Evolutionary conservation across 192 early-diverging fungal genomes (phyloP).

Genomic region (Podila clonocystis): DNA sequence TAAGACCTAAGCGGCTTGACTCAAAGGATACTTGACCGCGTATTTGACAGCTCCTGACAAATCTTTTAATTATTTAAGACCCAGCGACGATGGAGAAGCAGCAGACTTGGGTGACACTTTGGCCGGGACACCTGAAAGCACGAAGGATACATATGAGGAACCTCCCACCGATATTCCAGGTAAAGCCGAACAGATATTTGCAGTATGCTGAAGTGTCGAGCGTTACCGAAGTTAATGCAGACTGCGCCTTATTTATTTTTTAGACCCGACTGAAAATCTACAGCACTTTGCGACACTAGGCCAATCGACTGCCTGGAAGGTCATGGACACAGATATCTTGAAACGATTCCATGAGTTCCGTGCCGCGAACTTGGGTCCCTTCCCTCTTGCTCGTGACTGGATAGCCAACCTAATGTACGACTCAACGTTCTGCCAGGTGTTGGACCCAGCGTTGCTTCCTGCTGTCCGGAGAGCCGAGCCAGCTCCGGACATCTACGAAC

Average conservation of each 20-base stretch:
- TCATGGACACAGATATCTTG: neutral
- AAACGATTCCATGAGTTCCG: slow-evolving; percentile 8
- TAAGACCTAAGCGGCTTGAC: neutral
- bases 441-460: neutral
- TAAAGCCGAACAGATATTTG: neutral
- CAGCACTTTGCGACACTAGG: neutral
- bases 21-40: neutral
- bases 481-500: slow-evolving; percentile 17
- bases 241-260: neutral
- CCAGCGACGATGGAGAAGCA: neutral
- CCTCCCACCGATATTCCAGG: neutral
- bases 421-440: neutral
- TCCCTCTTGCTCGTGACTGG: slow-evolving; percentile 7
- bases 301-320: neutral
- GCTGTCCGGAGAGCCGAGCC: neutral
- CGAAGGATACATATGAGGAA: neutral
- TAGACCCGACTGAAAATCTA: neutral
- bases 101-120: neutral
- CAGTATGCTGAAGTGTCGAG: neutral
- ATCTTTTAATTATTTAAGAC: neutral
- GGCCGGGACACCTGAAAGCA: neutral
- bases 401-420: slow-evolving; percentile 17
- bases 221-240: no score
- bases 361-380: neutral
- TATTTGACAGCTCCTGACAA: neutral